Evolutionary conservation across 495 filamentous ascomycete species (phyloP).

Genomic region (Podospora pseudopauciseta): DNA sequence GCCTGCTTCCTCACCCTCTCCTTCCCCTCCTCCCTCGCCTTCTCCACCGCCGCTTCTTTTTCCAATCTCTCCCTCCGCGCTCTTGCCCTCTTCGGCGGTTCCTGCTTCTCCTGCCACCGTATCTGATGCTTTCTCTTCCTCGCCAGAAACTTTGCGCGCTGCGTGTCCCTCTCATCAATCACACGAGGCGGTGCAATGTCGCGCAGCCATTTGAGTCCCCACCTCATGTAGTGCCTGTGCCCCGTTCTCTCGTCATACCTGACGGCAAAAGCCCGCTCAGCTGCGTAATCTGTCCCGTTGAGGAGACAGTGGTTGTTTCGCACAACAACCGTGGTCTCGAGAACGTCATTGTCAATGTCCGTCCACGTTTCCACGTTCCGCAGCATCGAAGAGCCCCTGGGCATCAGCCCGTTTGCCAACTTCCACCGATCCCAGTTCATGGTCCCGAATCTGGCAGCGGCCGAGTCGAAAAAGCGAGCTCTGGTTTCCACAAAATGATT

Average conservation of each 20-base stretch:
- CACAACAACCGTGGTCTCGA: background rate
- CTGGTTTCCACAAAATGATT: background rate
- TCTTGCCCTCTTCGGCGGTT: background rate
- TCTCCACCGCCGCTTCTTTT: background rate
- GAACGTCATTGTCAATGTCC: background rate
- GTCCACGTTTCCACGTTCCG: background rate
- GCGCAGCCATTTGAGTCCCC: background rate
- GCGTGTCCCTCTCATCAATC: background rate
- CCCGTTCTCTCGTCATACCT: background rate
- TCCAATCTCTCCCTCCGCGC: background rate
- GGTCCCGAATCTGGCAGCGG: background rate
- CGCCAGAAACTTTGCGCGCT: background rate
- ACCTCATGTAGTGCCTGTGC: background rate
- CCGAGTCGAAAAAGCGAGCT: background rate
- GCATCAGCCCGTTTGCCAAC: background rate
- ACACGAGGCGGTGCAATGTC: background rate
- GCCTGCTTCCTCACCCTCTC: background rate
- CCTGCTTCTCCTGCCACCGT: background rate
- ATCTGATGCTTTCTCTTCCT: background rate
- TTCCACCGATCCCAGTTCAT: background rate
- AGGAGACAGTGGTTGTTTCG: background rate
- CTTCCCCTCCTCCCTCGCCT: background rate
- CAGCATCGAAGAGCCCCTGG: background rate
- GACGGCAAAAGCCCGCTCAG: background rate
- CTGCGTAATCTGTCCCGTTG: too few species aligned